These are phyloP conservation scores for Paramecium biaurelia DNA, from an alignment of 73 alveolate species.

Conservation along the genomic window DNA sequence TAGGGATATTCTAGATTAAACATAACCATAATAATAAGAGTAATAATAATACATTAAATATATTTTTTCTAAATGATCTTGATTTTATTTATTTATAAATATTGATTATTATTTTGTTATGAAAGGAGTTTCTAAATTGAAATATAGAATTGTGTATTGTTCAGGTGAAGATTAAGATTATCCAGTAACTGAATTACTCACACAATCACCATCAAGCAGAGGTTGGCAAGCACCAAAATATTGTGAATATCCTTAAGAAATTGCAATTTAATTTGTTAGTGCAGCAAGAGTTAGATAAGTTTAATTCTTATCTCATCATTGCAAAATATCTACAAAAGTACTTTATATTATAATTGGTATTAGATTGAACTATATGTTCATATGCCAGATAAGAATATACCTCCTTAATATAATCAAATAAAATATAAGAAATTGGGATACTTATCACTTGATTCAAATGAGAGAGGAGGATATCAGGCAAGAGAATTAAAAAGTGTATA, in stretches of 20 bases:
- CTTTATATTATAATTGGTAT: background rate
- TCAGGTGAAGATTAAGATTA: slow-evolving; percentile 94
- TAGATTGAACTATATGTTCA: slow-evolving; percentile 88
- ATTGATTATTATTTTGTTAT: background rate
- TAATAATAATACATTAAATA: background rate
- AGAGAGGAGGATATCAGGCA: slow-evolving; percentile 97
- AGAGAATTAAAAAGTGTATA: slow-evolving; percentile 94
- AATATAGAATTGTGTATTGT: slow-evolving; percentile 90
- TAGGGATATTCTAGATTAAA: background rate
- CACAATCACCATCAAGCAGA: slow-evolving; percentile 86
- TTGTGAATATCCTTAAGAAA: slow-evolving; percentile 95
- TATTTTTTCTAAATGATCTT: background rate
- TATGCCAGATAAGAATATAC: slow-evolving; percentile 88
- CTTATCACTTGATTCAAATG: slow-evolving; percentile 95
- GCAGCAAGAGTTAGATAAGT: slow-evolving; percentile 89
- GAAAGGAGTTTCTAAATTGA: slow-evolving; percentile 71
- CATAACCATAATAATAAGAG: background rate
- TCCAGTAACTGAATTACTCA: slow-evolving; percentile 91
- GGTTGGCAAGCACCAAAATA: slow-evolving; percentile 96
- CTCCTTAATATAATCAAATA: slow-evolving; percentile 79
- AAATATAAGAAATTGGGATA: slow-evolving; percentile 97
- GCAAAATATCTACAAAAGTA: slow-evolving; percentile 82
- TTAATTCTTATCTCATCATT: slow-evolving; percentile 95
- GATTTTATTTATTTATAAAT: background rate
- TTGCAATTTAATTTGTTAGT: slow-evolving; percentile 85